Evolutionary conservation across 2,329 filamentous ascomycete species (phyloP).

Genomic region (Neonectria sp.): DNA sequence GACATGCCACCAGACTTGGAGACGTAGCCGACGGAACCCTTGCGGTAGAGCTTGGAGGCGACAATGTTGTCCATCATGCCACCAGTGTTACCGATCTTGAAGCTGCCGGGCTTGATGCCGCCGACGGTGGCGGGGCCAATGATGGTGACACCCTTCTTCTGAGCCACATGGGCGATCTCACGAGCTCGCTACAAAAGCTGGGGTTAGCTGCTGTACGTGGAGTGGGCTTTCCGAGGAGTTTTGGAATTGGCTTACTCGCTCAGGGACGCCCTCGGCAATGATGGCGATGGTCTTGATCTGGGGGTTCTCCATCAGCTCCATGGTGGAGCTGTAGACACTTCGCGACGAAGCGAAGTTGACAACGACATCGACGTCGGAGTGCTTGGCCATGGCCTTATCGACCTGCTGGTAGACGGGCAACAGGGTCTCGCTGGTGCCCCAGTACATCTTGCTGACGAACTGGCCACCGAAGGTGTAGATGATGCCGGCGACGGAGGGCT

Average conservation of each 20-base stretch:
- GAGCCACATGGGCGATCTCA: slow-evolving; percentile 95
- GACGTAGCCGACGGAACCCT: slow-evolving; percentile 98
- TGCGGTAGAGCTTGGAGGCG: slow-evolving; percentile 99
- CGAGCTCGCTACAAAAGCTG: slow-evolving; percentile 80
- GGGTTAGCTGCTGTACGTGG: slow-evolving; percentile 30
- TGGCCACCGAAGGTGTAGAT: slow-evolving; percentile 99
- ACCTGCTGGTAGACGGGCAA: slow-evolving; percentile 98
- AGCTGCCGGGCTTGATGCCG: slow-evolving; percentile 99
- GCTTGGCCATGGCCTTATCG: slow-evolving; percentile 94
- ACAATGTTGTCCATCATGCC: slow-evolving; percentile 99
- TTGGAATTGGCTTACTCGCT: slow-evolving; percentile 78
- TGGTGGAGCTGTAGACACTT: slow-evolving; percentile 97
- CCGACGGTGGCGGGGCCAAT: slow-evolving; percentile 98
- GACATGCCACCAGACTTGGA: slow-evolving; percentile 99
- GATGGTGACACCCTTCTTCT: slow-evolving; percentile 99
- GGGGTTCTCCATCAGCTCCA: slow-evolving; percentile 97
- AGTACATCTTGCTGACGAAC: slow-evolving; percentile 99
- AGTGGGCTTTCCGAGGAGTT: slow-evolving; percentile 19
- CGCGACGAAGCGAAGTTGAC: slow-evolving; percentile 99
- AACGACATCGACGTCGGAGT: slow-evolving; percentile 95
- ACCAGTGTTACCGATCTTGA: slow-evolving; percentile 99
- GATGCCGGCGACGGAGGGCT: slow-evolving; percentile 97
- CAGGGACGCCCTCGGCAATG: slow-evolving; percentile 98
- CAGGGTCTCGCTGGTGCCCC: slow-evolving; percentile 99
- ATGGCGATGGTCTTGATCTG: slow-evolving; percentile 99